phyloP scores from a whole-genome alignment of 257 asterid species.

The Coffea eugenioides region DNA sequence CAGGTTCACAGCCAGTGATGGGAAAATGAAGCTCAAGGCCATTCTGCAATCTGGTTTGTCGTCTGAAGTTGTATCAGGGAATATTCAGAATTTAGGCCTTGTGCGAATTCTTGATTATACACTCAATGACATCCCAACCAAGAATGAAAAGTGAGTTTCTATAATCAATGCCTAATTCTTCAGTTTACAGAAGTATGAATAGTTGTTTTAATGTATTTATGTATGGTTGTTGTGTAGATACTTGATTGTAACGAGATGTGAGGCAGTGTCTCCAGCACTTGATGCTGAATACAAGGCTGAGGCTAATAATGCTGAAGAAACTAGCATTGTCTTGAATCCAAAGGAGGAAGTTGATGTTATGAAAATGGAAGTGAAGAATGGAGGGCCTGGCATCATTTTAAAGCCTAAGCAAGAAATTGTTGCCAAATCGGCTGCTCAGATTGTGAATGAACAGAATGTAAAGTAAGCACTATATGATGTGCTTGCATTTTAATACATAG shows the following conservation, averaged over 20 bases:
- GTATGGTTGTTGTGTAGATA: constrained; percentile 35
- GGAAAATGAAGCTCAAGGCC: constrained; percentile 65
- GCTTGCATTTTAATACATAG: neutral
- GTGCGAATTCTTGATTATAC: constrained; percentile 69
- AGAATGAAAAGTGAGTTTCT: constrained; percentile 58
- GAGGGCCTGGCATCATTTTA: constrained; percentile 32
- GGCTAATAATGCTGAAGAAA: constrained; percentile 30
- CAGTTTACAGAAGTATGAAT: neutral
- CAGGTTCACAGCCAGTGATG: constrained; percentile 86
- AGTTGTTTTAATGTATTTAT: neutral
- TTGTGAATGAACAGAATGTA: constrained; percentile 68
- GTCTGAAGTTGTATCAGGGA: constrained; percentile 67
- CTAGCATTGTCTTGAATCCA: constrained; percentile 26
- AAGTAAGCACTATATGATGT: constrained; percentile 49
- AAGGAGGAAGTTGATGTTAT: constrained; percentile 35
- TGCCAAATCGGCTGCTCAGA: constrained; percentile 84
- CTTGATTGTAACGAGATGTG: constrained; percentile 68
- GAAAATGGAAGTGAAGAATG: constrained; percentile 26
- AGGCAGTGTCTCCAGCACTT: constrained; percentile 68
- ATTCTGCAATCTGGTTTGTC: constrained; percentile 58
- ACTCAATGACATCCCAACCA: constrained; percentile 68
- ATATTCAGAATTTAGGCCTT: constrained; percentile 75
- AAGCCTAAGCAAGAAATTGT: constrained; percentile 69
- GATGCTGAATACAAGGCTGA: constrained; percentile 57
- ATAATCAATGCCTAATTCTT: neutral